These are phyloP conservation scores for Solanum etuberosum DNA, from an alignment of 257 asterid genomes.

Conservation along the genomic window DNA sequence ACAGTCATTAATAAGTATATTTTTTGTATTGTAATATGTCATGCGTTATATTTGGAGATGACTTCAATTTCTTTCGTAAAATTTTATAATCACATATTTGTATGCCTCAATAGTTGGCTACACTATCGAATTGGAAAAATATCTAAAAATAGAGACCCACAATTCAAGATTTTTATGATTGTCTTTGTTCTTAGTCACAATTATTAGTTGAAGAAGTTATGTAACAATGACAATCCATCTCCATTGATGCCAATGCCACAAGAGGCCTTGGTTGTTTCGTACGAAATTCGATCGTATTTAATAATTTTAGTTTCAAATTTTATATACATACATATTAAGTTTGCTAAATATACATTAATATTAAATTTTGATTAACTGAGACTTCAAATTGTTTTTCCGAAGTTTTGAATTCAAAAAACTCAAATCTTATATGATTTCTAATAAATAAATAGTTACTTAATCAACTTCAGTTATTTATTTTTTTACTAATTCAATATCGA, in stretches of 20 bases:
- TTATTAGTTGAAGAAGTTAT: neutral
- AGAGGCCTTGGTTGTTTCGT: too few species aligned
- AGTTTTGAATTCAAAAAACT: too few species aligned
- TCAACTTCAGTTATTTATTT: neutral
- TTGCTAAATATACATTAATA: too few species aligned
- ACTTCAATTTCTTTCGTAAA: too few species aligned
- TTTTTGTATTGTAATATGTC: too few species aligned
- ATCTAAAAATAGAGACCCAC: neutral
- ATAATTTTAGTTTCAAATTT: neutral
- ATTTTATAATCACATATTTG: too few species aligned
- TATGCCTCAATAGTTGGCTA: too few species aligned
- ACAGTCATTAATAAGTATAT: too few species aligned
- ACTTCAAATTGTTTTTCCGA: too few species aligned
- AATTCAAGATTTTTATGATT: neutral
- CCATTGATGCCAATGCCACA: neutral
- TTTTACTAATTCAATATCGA: neutral
- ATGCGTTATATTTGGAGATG: too few species aligned
- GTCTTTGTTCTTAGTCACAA: neutral
- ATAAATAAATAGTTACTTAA: neutral
- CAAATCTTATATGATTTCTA: too few species aligned
- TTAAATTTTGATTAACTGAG: fast-evolving
- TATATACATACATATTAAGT: too few species aligned
- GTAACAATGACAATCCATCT: neutral
- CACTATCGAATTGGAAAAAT: neutral
- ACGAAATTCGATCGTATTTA: neutral